Evolutionary conservation across 2,329 filamentous ascomycete species (phyloP).

Genomic region (Cercospora janseana): DNA sequence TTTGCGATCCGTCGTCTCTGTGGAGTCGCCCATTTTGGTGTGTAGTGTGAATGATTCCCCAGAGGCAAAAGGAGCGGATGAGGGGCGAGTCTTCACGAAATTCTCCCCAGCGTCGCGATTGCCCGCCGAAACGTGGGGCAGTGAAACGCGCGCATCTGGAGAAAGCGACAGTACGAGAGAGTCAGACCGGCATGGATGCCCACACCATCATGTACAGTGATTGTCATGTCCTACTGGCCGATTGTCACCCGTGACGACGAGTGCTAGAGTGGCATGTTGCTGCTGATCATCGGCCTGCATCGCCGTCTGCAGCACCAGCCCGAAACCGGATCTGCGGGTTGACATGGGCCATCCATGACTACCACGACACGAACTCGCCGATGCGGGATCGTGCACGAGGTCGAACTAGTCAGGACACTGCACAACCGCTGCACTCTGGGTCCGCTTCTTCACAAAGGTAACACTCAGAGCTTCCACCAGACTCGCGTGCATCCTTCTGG

Average conservation of each 20-base stretch:
- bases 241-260: too few species aligned
- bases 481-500: not conserved
- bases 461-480: not conserved
- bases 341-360: not conserved
- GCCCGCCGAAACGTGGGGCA: too few species aligned
- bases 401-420: too few species aligned
- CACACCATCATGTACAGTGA: too few species aligned
- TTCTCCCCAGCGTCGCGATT: too few species aligned
- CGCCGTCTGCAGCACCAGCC: not conserved
- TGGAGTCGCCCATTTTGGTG: not conserved
- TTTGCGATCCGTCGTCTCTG: constrained; percentile 19
- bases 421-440: not conserved
- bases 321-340: not conserved
- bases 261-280: not conserved
- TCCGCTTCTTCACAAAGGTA: not conserved
- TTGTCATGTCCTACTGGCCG: too few species aligned
- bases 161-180: too few species aligned
- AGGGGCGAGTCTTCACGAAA: not conserved
- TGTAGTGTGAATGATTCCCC: not conserved
- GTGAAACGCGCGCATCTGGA: too few species aligned
- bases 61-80: too few species aligned
- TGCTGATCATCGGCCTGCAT: not conserved
- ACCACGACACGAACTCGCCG: not conserved
- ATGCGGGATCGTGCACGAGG: not conserved
- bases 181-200: too few species aligned